A percentile compares a stretch with the other conserved stretches of the same genome.
Evolutionary conservation across 176 grass and related monocot species (phyloP).

Genomic region (Avena sativa): DNA sequence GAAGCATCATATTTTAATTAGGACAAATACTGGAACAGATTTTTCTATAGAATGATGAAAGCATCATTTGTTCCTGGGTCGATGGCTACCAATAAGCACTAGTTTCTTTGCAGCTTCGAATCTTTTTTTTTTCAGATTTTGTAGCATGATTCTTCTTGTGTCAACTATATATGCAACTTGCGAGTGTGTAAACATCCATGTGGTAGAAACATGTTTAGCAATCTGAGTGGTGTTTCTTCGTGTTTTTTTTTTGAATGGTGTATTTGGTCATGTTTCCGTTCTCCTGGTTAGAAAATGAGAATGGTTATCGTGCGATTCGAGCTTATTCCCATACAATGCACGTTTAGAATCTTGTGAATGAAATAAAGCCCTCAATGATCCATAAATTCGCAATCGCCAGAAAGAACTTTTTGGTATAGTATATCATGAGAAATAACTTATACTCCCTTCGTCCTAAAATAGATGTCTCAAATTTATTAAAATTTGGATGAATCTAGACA

Average conservation of each 20-base stretch:
- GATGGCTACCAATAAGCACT: background rate
- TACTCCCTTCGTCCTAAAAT: too few relatives aligned
- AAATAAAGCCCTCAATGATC: background rate
- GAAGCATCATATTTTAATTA: background rate
- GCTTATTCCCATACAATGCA: background rate
- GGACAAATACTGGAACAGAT: background rate
- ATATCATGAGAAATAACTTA: too few relatives aligned
- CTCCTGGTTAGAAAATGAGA: too few relatives aligned
- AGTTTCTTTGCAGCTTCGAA: background rate
- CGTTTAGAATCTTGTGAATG: background rate
- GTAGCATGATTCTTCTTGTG: too few relatives aligned
- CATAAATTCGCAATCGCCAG: background rate
- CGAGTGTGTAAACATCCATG: too few relatives aligned
- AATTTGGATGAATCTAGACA: too few relatives aligned
- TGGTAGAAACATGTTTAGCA: too few relatives aligned
- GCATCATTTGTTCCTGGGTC: background rate
- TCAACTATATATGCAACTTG: too few relatives aligned
- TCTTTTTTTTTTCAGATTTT: too few relatives aligned
- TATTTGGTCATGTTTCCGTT: background rate
- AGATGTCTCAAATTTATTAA: too few relatives aligned
- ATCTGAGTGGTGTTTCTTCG: background rate
- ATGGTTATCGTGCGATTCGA: too few relatives aligned
- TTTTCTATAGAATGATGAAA: constrained; percentile 15
- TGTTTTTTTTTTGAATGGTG: background rate
- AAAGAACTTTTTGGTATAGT: too few relatives aligned